These are phyloP conservation scores for Exserohilum rostratum DNA, from an alignment of 2,329 filamentous ascomycete genomes.

Conservation along the genomic window DNA sequence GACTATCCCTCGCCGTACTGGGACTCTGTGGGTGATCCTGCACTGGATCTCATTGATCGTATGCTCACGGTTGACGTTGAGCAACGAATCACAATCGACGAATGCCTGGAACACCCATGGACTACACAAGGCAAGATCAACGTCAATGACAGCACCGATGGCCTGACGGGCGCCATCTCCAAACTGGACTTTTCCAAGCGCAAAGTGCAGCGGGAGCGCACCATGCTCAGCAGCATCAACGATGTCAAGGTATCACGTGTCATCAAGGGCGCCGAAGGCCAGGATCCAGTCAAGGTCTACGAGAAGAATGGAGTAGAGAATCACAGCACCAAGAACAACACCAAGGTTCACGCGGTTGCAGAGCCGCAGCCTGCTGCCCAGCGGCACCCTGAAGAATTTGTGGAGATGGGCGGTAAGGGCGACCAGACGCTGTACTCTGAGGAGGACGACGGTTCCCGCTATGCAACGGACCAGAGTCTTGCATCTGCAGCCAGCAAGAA, in stretches of 20 bases:
- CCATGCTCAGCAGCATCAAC: conserved; percentile 81
- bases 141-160: conserved; percentile 86
- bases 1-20: conserved; percentile 97
- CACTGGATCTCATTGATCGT: conserved; percentile 88
- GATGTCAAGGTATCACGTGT: conserved; percentile 69
- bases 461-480: conserved; percentile 32
- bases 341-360: conserved; percentile 29
- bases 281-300: conserved; percentile 51
- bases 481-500: conserved; percentile 12
- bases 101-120: conserved; percentile 93
- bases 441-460: conserved; percentile 60
- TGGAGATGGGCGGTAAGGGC: conserved; percentile 82
- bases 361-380: conserved; percentile 72
- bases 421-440: conserved; percentile 75
- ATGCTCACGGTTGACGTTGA: conserved; percentile 92
- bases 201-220: conserved; percentile 81
- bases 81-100: conserved; percentile 83
- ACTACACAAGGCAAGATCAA: conserved; percentile 64
- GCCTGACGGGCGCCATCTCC: conserved; percentile 84
- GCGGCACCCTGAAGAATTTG: conserved; percentile 76
- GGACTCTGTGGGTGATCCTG: conserved; percentile 85
- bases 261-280: conserved; percentile 61
- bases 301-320: conserved; percentile 45
- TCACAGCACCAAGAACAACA: conserved; percentile 27
- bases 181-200: conserved; percentile 83